Conservation (phyloP, 2,329 filamentous ascomycete species). For the Diplodia corticola region DNA sequence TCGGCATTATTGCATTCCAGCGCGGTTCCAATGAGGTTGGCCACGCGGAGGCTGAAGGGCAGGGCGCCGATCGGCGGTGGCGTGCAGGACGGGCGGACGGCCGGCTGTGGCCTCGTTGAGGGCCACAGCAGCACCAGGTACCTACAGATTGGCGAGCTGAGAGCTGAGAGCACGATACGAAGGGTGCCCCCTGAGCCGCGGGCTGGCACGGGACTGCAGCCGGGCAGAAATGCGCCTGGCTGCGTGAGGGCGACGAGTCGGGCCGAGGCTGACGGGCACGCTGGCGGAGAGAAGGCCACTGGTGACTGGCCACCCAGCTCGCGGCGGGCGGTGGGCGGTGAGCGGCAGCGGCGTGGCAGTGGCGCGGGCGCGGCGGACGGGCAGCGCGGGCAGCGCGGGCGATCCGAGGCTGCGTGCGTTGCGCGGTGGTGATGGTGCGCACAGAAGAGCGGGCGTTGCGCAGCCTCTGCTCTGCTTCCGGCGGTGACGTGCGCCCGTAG, state of each 20-base stretch:
- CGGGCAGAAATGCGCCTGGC: constrained; percentile 54
- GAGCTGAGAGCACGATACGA: constrained; percentile 62
- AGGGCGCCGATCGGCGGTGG: constrained; percentile 65
- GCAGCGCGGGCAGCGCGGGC: background rate
- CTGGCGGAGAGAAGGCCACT: background rate
- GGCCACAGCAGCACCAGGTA: constrained; percentile 74
- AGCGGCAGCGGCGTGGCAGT: constrained; percentile 12
- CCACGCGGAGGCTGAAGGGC: constrained; percentile 66
- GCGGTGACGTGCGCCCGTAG: constrained; percentile 6
- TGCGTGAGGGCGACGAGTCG: constrained; percentile 49
- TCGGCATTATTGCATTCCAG: constrained; percentile 72
- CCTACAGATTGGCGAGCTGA: constrained; percentile 77
- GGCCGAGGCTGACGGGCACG: background rate
- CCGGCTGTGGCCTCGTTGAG: constrained; percentile 75
- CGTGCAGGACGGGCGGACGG: constrained; percentile 72
- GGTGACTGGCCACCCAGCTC: background rate
- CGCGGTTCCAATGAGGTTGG: constrained; percentile 66
- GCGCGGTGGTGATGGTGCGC: background rate
- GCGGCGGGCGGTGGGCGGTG: constrained; percentile 6
- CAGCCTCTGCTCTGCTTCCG: background rate
- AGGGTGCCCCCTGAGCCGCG: constrained; percentile 21
- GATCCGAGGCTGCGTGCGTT: background rate
- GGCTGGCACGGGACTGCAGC: constrained; percentile 51
- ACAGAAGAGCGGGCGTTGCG: background rate
- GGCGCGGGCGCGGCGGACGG: background rate